Evolutionary conservation across 257 asterid genomes (phyloP), one percentile per base, ranked within the genome.

Genomic region (Misopates orontium): DNA sequence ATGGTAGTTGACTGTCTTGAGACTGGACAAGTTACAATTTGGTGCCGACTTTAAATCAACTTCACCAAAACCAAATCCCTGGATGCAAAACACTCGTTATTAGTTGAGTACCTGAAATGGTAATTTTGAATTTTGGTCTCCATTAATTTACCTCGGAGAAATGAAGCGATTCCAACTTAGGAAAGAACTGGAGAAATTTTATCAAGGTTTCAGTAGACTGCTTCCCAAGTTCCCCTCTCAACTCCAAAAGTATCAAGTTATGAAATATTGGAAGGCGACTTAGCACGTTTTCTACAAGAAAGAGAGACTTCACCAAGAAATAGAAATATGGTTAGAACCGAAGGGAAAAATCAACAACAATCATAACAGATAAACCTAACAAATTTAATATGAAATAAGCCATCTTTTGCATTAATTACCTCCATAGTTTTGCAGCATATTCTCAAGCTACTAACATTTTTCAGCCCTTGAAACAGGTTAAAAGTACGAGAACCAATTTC

Each of bases 141-240:
- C 31, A 15, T 23, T 21, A 23, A n/a, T 50, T 49, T 76, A 79
- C 90, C 85, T 81, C 75, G 23, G 73, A 48, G 59, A 84, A 68
- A 56, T 64, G 59, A 45, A 84, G 80, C 18, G 66, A 69, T 62
- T 81, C 77, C 62, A 84, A 51, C 49, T 75, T 81, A n/a, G 87
- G 87, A 28, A 75, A 36, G 71, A 49, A 60, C 10, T 20, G 72
- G n/a, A 81, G 76, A 69, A 84, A 71, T 64, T 78, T 67, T 54
- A 74, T 70, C 60, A 84, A 44, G 24, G 42, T 62, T 61, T 72
- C 62, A 39, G 68, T 55, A 28, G 64, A 56, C 45, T 52, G 67
- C 9, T 59, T 69, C 49, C 72, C 80, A 42, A 77, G 58, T 55
- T 73, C 65, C 71, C 39, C 77, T 67, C 73, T 81, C 78, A 81